A percentile compares a stretch with the other conserved stretches of the same genome.
Evolutionary conservation across 2,329 filamentous ascomycete genomes (phyloP).

Genomic region (Ophiostoma ips): DNA sequence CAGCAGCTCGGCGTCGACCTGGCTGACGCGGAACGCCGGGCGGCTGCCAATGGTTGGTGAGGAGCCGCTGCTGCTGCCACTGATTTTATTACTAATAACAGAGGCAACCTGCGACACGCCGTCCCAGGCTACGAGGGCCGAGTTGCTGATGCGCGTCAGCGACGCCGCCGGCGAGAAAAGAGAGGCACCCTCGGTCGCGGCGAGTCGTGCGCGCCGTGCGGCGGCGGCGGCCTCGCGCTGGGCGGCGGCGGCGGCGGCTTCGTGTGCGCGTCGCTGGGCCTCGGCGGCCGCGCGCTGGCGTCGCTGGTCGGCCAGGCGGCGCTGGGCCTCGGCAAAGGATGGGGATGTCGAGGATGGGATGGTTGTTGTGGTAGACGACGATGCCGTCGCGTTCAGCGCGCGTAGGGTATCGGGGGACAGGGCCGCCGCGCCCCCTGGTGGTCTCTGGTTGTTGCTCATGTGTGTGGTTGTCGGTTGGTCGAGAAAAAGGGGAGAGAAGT

Average conservation of each 20-base stretch:
- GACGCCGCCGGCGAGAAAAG: not conserved
- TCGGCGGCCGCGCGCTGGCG: conserved; percentile 62
- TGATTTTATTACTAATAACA: not conserved
- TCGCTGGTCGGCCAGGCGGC: conserved; percentile 70
- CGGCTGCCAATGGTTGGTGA: conserved; percentile 44
- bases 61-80: not conserved
- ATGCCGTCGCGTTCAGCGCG: not conserved
- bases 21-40: conserved; percentile 83
- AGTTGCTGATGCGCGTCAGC: conserved; percentile 39
- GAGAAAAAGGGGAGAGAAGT: not conserved
- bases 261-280: conserved; percentile 43
- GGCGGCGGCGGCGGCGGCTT: conserved; percentile 23
- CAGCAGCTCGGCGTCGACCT: conserved; percentile 88
- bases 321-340: conserved; percentile 75
- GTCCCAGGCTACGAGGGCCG: conserved; percentile 50
- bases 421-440: conserved; percentile 2
- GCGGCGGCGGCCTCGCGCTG: conserved; percentile 16
- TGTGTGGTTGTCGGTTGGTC: not conserved
- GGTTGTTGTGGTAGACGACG: not conserved
- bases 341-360: conserved; percentile 5
- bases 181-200: not conserved
- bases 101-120: conserved; percentile 26
- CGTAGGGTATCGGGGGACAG: not conserved
- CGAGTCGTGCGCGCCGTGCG: conserved; percentile 27
- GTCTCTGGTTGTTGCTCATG: conserved; percentile 6